Evolutionary conservation across 2,329 filamentous ascomycete species (phyloP), one percentile per base, ranked within the genome.

Genomic region (Sporothrix pallida): DNA sequence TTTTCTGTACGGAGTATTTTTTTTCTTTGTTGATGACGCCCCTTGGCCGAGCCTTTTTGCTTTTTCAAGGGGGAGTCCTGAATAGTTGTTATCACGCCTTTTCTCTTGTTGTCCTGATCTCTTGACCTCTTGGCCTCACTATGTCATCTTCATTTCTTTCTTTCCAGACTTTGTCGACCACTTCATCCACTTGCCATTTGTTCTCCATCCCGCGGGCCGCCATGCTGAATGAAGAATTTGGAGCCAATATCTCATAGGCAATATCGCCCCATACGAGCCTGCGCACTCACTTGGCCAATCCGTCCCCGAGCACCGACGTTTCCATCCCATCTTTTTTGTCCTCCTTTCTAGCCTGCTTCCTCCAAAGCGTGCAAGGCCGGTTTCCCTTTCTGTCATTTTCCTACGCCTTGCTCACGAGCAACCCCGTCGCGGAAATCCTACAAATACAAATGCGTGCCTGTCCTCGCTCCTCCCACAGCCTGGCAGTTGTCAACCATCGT

Each of bases 211-310:
- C 17, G 12, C 15, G 52, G 73, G 70, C 72, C 70, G 70, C 74
- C 72, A 71, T 75, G 58, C 62, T 69, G 26, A 74, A 72, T 72
- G 72, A 65, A 52, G 70, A 62, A 50, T 42, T 56, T 44, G n/a
- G 20, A 62, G 37, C 65, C 50, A 75, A 73, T 74, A 74, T 75
- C 31, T 37, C 72, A 52, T 68, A 58, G 15, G 60, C 67, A 72
- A 71, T 71, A 73, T 50, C 71, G 72, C 44, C 72, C 68, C 42
- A 42, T 71, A 46, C 46, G 70, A 68, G 65, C 65, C 42, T 26
- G 20, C 62, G 12, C 62, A 67, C 12, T 17, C 37, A 12, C 17
- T 37, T 67, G 63, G 50, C 46, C 46, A 52, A 52, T 52, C 46
- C 6, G 63, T 6, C 23, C 9, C 62, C 62, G 62, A 17, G 46